These are phyloP conservation scores for Aureobasidium sp. DNA, from an alignment of 2,329 filamentous ascomycete genomes.

Conservation along the genomic window DNA sequence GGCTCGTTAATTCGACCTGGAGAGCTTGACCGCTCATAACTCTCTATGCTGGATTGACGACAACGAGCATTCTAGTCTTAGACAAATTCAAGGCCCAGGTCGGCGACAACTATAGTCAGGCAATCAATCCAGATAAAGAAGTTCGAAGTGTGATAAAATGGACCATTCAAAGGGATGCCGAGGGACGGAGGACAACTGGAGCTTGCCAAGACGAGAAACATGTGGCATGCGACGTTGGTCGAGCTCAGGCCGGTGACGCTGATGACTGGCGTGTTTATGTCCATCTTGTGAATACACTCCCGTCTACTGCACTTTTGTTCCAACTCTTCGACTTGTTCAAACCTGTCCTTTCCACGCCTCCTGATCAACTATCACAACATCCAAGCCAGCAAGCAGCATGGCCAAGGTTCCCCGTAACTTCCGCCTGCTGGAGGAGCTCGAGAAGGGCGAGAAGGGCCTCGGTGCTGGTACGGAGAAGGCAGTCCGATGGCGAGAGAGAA, in stretches of 20 bases:
- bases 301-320: background rate
- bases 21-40: conserved; percentile 88
- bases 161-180: background rate
- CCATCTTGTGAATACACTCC: background rate
- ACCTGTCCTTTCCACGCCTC: background rate
- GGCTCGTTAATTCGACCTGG: conserved; percentile 77
- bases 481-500: no score
- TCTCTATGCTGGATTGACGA: background rate
- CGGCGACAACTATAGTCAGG: background rate
- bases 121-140: background rate
- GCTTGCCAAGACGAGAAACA: conserved; percentile 8
- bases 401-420: conserved; percentile 91
- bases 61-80: background rate
- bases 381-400: conserved; percentile 35
- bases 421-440: conserved; percentile 89
- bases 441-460: conserved; percentile 97
- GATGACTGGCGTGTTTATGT: background rate
- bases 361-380: no score
- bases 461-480: conserved; percentile 60
- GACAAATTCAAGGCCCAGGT: background rate
- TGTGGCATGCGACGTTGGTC: conserved; percentile 6
- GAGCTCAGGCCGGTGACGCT: background rate
- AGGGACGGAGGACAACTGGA: background rate
- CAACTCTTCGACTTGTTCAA: background rate
- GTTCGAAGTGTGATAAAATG: background rate